These are phyloP conservation scores for Clathrus columnatus DNA, from an alignment of 768 basidiomycete species.

Conservation along the genomic window DNA sequence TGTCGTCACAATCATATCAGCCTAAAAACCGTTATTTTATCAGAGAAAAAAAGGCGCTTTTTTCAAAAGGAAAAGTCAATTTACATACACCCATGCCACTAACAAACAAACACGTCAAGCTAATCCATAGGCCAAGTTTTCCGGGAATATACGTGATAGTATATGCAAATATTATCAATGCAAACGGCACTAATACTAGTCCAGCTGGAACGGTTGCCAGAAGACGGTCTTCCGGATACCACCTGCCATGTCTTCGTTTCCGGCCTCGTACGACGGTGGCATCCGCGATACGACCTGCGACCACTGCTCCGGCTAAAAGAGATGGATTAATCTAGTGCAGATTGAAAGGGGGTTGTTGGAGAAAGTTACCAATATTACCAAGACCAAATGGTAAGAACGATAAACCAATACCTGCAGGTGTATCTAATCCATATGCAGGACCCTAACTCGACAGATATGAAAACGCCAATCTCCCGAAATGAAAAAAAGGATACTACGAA, in stretches of 20 bases:
- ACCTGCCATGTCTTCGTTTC: slow-evolving; percentile 40
- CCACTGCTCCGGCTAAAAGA: slow-evolving; percentile 45
- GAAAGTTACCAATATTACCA: slow-evolving; percentile 3
- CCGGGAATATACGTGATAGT: slow-evolving; percentile 44
- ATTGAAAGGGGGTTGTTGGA: neutral
- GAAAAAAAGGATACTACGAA: slow-evolving; percentile 23
- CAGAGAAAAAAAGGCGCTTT: too few species aligned
- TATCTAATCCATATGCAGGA: slow-evolving; percentile 1
- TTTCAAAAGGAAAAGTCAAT: neutral
- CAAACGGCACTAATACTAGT: slow-evolving; percentile 42
- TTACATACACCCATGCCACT: slow-evolving; percentile 54
- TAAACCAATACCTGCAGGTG: slow-evolving; percentile 1
- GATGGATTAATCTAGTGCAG: neutral
- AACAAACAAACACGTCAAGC: slow-evolving; percentile 49
- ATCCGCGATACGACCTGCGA: slow-evolving; percentile 55
- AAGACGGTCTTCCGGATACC: slow-evolving; percentile 65
- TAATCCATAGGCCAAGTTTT: slow-evolving; percentile 38
- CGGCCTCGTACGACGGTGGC: slow-evolving; percentile 39
- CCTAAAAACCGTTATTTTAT: neutral
- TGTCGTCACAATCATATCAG: slow-evolving; percentile 31
- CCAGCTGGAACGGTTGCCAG: slow-evolving; percentile 41
- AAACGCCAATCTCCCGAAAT: neutral
- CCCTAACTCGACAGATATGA: neutral
- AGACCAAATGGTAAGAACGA: slow-evolving; percentile 4
- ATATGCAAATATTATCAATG: slow-evolving; percentile 41